These are phyloP conservation scores for Didymella sp. DNA, from an alignment of 2,329 filamentous ascomycete genomes.

Conservation along the genomic window DNA sequence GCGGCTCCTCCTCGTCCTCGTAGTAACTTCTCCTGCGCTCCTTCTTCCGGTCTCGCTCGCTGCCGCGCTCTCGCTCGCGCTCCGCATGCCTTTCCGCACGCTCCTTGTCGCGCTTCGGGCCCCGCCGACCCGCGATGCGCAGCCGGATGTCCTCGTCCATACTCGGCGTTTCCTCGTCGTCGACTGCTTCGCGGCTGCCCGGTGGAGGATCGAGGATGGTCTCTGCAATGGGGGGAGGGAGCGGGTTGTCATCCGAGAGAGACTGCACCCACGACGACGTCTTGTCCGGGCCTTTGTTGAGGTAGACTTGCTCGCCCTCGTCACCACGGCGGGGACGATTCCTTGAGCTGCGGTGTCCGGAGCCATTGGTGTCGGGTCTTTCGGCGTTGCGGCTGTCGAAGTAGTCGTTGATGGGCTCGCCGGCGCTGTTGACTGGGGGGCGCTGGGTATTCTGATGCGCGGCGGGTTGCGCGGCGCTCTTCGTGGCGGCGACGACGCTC, in stretches of 20 bases:
- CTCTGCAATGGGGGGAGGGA: constrained; percentile 54
- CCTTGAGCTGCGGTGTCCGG: constrained; percentile 40
- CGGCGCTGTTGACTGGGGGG: constrained; percentile 26
- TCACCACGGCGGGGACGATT: constrained; percentile 37
- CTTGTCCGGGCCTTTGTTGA: constrained; percentile 54
- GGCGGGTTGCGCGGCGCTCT: constrained; percentile 49
- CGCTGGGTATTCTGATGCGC: constrained; percentile 42
- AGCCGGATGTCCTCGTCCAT: constrained; percentile 51
- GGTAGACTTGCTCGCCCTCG: constrained; percentile 45
- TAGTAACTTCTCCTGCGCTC: constrained; percentile 37
- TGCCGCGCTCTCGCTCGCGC: constrained; percentile 36
- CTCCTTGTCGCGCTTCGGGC: constrained; percentile 42
- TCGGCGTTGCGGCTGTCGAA: constrained; percentile 53
- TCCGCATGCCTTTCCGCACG: constrained; percentile 37
- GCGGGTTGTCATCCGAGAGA: constrained; percentile 55
- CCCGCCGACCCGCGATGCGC: constrained; percentile 42
- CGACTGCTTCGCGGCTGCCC: constrained; percentile 33
- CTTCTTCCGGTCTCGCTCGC: constrained; percentile 36
- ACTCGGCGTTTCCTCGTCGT: constrained; percentile 46
- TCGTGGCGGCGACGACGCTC: constrained; percentile 54
- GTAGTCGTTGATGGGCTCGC: constrained; percentile 52
- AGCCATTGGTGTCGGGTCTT: constrained; percentile 6
- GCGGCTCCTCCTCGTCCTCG: constrained; percentile 22
- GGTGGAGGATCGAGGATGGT: constrained; percentile 56
- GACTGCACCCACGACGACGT: constrained; percentile 59